These are phyloP conservation scores for Lentinula lateritia DNA, from an alignment of 768 basidiomycete genomes.

Conservation along the genomic window DNA sequence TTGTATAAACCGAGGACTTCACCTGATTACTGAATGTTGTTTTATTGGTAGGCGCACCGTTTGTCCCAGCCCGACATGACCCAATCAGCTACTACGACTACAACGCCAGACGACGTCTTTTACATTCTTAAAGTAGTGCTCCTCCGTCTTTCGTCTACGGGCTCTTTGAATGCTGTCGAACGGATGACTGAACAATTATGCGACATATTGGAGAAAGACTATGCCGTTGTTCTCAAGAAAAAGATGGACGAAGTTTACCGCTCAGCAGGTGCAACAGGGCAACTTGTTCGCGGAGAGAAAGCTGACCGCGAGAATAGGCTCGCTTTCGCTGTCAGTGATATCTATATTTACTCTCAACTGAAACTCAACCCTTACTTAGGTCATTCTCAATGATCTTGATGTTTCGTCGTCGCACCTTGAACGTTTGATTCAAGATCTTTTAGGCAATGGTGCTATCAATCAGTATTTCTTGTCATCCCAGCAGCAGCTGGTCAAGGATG, in stretches of 20 bases:
- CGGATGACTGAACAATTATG: slow-evolving; percentile 57
- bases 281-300: slow-evolving; percentile 60
- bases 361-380: slow-evolving; percentile 36
- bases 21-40: neutral
- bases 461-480: slow-evolving; percentile 68
- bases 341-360: neutral
- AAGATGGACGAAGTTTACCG: slow-evolving; percentile 89
- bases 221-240: slow-evolving; percentile 70
- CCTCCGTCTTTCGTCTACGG: slow-evolving; percentile 71
- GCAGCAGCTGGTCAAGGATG: slow-evolving; percentile 39
- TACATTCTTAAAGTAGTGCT: slow-evolving; percentile 89
- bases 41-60: slow-evolving; percentile 66
- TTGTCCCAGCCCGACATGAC: slow-evolving; percentile 71
- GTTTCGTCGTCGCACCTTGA: slow-evolving; percentile 87
- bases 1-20: neutral
- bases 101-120: slow-evolving; percentile 90
- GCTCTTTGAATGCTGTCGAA: slow-evolving; percentile 54
- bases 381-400: slow-evolving; percentile 91
- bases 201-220: slow-evolving; percentile 79
- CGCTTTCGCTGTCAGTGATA: slow-evolving; percentile 71
- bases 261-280: slow-evolving; percentile 32
- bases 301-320: slow-evolving; percentile 74
- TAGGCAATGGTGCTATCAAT: slow-evolving; percentile 43
- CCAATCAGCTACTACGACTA: slow-evolving; percentile 59
- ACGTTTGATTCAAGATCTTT: slow-evolving; percentile 65